These are phyloP conservation scores for Thermothelomyces thermophilus DNA, from an alignment of 2,329 filamentous ascomycete genomes.

Conservation along the genomic window DNA sequence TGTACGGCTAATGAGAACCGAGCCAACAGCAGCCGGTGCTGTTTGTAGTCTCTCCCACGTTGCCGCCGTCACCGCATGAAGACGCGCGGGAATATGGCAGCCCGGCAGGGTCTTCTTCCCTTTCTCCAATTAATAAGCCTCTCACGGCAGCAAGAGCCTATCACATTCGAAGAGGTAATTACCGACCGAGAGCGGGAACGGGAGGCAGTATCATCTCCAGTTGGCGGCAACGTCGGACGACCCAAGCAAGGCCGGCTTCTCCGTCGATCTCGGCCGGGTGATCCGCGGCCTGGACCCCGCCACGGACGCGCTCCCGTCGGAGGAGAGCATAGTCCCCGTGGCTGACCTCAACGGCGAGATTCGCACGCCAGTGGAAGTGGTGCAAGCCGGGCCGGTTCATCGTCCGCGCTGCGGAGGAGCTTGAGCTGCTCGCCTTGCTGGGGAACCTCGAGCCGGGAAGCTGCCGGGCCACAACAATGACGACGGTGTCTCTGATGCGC, in stretches of 20 bases:
- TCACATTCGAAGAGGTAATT: no score
- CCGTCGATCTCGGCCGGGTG: background rate
- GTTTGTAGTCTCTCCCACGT: no score
- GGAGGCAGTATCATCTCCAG: background rate
- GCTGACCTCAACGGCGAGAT: background rate
- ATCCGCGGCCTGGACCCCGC: background rate
- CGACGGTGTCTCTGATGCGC: no score
- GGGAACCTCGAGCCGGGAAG: background rate
- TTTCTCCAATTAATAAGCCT: no score
- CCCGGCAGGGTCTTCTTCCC: no score
- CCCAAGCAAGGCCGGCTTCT: background rate
- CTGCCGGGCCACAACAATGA: no score
- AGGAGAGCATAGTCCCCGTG: background rate
- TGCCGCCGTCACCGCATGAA: no score
- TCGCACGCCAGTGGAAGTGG: background rate
- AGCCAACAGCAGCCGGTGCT: no score
- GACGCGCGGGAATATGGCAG: no score
- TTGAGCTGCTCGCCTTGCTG: background rate
- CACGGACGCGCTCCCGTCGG: background rate
- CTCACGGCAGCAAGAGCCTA: no score
- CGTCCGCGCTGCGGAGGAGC: background rate
- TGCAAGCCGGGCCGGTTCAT: background rate
- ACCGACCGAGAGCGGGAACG: no score
- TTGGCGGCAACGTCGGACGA: background rate
- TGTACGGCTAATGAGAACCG: no score